Percentiles rank a stretch among this genome's conserved stretches.
Conservation (phyloP, 257 asterid species). For the Solanum virginianum region DNA sequence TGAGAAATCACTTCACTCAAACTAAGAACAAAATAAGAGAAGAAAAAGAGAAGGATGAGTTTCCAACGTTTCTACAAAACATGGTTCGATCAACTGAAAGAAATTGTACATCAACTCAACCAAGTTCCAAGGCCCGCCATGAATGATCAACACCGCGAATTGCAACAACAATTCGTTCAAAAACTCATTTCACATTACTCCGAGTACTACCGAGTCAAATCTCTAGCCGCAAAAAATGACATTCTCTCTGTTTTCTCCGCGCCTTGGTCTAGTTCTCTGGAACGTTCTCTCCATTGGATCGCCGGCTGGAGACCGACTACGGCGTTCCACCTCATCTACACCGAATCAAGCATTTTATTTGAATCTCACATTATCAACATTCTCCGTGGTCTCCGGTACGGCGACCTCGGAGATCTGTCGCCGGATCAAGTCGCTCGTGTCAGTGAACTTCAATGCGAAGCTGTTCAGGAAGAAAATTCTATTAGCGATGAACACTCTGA, state of each 20-base stretch:
- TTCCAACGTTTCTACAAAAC: conserved; percentile 39
- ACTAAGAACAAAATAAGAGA: not conserved
- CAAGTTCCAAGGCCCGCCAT: conserved; percentile 22
- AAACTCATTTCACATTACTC: conserved; percentile 32
- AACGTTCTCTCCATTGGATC: conserved; percentile 71
- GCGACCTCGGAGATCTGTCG: conserved; percentile 74
- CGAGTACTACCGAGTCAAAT: conserved; percentile 45
- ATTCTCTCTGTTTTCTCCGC: conserved; percentile 36
- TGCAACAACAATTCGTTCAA: conserved; percentile 25
- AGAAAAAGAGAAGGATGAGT: conserved; percentile 3
- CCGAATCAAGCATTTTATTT: conserved; percentile 65
- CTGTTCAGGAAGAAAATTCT: conserved; percentile 51
- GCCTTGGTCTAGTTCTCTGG: conserved; percentile 55
- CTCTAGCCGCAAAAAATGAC: conserved; percentile 26
- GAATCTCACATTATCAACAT: conserved; percentile 64
- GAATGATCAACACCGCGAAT: conserved; percentile 19
- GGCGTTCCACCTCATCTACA: conserved; percentile 64
- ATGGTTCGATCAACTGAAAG: conserved; percentile 46
- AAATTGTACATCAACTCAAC: conserved; percentile 27
- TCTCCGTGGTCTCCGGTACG: conserved; percentile 49
- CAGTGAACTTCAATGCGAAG: conserved; percentile 70
- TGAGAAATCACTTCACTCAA: not conserved
- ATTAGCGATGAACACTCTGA: conserved; percentile 40
- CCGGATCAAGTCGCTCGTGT: conserved; percentile 61
- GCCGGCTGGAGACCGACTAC: conserved; percentile 93